Percentiles rank a stretch among this genome's conserved stretches.
Evolutionary conservation across 768 basidiomycete species (phyloP).

Genomic region (Gautieria morchelliformis): DNA sequence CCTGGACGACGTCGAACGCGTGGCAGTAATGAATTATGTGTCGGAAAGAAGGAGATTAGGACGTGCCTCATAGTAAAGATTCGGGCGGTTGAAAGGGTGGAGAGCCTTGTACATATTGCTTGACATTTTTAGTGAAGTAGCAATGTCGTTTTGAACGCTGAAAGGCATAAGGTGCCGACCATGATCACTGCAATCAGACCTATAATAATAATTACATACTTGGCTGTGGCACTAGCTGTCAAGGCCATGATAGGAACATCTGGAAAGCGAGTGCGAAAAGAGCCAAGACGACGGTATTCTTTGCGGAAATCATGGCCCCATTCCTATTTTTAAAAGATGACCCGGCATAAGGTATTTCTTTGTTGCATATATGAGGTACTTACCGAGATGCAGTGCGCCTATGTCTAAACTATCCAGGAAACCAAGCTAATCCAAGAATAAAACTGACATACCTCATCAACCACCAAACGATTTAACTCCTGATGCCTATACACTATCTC

Average conservation of each 20-base stretch:
- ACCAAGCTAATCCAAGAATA: not conserved
- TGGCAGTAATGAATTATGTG: not conserved
- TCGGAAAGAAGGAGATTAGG: not conserved
- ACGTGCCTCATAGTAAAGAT: conserved; percentile 72
- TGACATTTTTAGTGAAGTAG: conserved; percentile 53
- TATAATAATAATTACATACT: conserved; percentile 30
- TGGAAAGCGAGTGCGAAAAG: conserved; percentile 56
- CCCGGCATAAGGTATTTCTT: not conserved
- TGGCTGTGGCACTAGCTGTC: conserved; percentile 71
- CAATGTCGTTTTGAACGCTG: conserved; percentile 71
- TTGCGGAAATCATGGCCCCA: conserved; percentile 78
- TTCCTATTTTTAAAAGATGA: conserved; percentile 38
- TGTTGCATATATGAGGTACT: conserved; percentile 10
- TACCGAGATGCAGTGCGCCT: conserved; percentile 83
- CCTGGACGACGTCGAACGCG: conserved; percentile 25
- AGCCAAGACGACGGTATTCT: conserved; percentile 64
- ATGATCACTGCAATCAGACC: not conserved
- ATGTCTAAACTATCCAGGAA: not conserved
- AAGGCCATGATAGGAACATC: conserved; percentile 80
- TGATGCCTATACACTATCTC: conserved; percentile 39
- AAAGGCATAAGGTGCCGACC: not conserved
- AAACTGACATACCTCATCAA: conserved; percentile 56
- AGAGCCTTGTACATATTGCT: conserved; percentile 50
- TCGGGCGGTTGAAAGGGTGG: conserved; percentile 74
- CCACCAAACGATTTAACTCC: conserved; percentile 61